phyloP scores from a whole-genome alignment of 768 basidiomycete species.

The Peribolospora baueri region DNA sequence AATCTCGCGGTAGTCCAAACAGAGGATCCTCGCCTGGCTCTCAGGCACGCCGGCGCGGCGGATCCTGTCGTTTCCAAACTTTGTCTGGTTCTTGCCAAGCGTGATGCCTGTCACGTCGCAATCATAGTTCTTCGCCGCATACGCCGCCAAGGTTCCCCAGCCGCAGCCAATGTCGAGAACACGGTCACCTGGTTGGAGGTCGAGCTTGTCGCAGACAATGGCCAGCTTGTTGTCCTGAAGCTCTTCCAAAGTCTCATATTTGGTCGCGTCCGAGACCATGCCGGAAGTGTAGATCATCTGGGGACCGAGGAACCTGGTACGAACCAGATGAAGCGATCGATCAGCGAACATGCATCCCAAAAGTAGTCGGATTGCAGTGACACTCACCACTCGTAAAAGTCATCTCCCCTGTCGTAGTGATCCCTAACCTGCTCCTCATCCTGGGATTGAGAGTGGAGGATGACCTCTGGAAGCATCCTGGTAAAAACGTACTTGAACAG shows the following conservation, averaged over 20 bases:
- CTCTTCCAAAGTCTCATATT: conserved; percentile 62
- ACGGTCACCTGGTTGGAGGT: conserved; percentile 62
- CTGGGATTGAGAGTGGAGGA: conserved; percentile 69
- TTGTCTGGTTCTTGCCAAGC: conserved; percentile 66
- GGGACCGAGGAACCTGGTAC: conserved; percentile 60
- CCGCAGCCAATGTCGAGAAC: conserved; percentile 32
- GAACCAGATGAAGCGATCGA: background rate
- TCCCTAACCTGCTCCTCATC: conserved; percentile 89
- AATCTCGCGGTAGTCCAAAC: conserved; percentile 80
- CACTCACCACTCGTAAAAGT: conserved; percentile 69
- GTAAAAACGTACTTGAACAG: conserved; percentile 83
- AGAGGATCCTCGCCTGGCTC: conserved; percentile 64
- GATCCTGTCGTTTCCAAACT: conserved; percentile 76
- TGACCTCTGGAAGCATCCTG: conserved; percentile 72
- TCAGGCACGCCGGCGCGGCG: conserved; percentile 45
- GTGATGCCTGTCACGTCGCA: conserved; percentile 93
- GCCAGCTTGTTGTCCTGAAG: conserved; percentile 97
- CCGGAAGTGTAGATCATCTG: conserved; percentile 98
- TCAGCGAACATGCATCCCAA: background rate
- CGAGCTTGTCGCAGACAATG: conserved; percentile 80
- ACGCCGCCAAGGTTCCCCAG: conserved; percentile 87
- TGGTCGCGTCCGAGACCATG: conserved; percentile 43
- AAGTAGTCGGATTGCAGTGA: background rate
- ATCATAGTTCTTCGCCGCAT: conserved; percentile 91
- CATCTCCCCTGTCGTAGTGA: conserved; percentile 90